Evolutionary conservation across 805 yeast species (phyloP), one percentile per base, ranked within the genome.

Genomic region (Henningerozyma blattae): DNA sequence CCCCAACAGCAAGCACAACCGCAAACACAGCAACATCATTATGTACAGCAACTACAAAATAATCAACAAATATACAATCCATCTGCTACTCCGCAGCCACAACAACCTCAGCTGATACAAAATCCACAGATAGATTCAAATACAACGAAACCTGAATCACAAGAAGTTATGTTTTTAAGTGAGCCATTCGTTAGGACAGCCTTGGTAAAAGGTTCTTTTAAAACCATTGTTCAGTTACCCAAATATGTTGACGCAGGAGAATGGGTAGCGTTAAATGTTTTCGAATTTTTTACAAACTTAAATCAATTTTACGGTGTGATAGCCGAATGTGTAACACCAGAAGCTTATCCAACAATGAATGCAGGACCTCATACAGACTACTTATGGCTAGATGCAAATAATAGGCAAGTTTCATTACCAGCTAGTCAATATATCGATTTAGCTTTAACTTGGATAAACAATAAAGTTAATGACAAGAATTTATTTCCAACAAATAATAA

Each of bases 121-220:
- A 7, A 10, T n/a, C 14, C 27, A 8, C 27, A 37, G 6, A 34
- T 32, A 41, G 37, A n/a, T 34, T 18, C 30, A 31, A 15, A 20
- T 38, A 9, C 40, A 34, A 15, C 31, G 14, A 35, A 35, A 29
- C 36, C 40, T 28, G 48, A 38, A 28, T 43, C 41, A 14, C 52
- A 52, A 33, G 56, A 57, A 33, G 32, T 47, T 1, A 54, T 91
- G 35, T 91, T 87, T 50, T 54, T 91, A 44, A 77, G 91, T 50
- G 95, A 87, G 46, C 97, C 96, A 12, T 91, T 82, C 55, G 91
- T 87, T 4, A 77, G 87, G 41, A 84, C 96, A 0, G 94, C 97
- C 0, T 63, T 91, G 24, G 98, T 93, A 15, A 91, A 89, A 52
- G 99, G 99, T 14, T 82, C 95, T 0, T 91, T 86, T 63, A 86